A percentile compares a stretch with the other conserved stretches of the same genome.
These are phyloP conservation scores for Linnemannia hyalina DNA, from an alignment of 192 early-diverging fungal genomes.

Conservation along the genomic window DNA sequence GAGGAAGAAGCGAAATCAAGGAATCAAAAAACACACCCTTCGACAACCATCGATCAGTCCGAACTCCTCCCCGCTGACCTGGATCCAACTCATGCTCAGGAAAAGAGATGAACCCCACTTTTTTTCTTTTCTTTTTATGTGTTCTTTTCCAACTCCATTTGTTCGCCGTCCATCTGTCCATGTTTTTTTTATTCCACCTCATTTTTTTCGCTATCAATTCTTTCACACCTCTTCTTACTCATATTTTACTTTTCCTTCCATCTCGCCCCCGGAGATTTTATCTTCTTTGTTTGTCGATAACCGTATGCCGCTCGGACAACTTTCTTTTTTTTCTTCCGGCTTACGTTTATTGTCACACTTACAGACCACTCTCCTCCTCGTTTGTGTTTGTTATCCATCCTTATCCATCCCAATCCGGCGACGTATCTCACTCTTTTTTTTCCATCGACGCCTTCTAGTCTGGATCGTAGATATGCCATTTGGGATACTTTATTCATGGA, in stretches of 20 bases:
- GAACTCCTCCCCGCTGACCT: not conserved
- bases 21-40: not conserved
- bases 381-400: conserved; percentile 4
- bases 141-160: not conserved
- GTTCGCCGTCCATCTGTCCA: not conserved
- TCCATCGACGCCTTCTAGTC: not conserved
- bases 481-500: not conserved
- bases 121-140: not conserved
- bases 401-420: conserved; percentile 31
- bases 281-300: not conserved
- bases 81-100: not conserved
- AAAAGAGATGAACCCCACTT: not conserved
- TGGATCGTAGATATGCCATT: conserved; percentile 34
- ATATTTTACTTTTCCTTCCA: not conserved
- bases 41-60: not conserved
- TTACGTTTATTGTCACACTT: not conserved
- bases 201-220: not conserved
- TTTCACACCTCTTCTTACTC: not conserved
- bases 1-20: conserved; percentile 1
- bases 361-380: not conserved
- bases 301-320: not conserved
- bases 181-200: not conserved
- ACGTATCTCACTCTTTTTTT: conserved; percentile 17
- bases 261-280: not conserved
- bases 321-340: not conserved